phyloP scores from a whole-genome alignment of 202 grass and related monocot species.

The Setaria viridis region DNA sequence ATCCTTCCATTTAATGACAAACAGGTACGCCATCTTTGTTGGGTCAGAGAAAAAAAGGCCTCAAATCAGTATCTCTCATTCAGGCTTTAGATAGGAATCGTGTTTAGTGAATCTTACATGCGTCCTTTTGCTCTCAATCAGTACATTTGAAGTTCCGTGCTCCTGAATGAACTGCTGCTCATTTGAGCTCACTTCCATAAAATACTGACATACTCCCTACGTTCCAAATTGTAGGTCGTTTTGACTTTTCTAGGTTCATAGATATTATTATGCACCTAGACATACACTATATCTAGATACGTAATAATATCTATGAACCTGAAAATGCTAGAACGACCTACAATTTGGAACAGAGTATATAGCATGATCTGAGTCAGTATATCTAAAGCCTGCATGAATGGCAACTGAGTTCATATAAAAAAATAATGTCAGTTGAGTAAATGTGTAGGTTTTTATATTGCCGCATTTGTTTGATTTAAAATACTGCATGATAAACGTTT shows the following conservation, averaged over 20 bases:
- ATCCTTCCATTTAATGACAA: conserved; percentile 49
- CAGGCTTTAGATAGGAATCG: not conserved
- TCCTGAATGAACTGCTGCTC: conserved; percentile 12
- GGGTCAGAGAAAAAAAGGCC: conserved; percentile 4
- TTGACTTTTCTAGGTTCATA: no score
- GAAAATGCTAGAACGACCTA: no score
- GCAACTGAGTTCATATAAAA: not conserved
- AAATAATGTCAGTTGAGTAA: not conserved
- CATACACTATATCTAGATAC: no score
- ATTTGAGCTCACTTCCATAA: conserved; percentile 1
- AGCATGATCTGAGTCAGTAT: not conserved
- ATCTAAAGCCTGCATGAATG: not conserved
- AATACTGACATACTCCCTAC: not conserved
- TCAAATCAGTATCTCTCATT: not conserved
- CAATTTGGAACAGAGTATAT: not conserved
- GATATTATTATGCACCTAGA: no score
- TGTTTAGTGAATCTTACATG: not conserved
- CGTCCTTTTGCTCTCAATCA: not conserved
- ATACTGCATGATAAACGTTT: not conserved
- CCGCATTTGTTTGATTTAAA: conserved; percentile 9
- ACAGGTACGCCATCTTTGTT: conserved; percentile 61
- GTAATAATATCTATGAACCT: no score
- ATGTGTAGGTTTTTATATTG: not conserved
- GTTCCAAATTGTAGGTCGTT: no score
- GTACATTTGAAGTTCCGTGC: not conserved